Base-by-base conservation (phyloP, 139 green algal species). In the Pseudopediastrum boryanum region DNA sequence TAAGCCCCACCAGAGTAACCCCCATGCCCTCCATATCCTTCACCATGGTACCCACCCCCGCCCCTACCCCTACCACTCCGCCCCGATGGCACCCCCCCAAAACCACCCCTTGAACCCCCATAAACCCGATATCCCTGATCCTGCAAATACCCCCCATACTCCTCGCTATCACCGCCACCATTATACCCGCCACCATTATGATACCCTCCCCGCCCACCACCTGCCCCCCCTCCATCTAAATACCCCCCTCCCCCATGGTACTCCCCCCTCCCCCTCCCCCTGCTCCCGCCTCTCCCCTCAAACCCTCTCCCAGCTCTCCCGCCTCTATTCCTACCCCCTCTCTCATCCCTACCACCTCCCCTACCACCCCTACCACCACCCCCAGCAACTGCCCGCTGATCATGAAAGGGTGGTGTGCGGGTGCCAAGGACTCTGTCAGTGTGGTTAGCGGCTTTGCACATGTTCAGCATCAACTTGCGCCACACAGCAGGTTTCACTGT, bases 371-470 rank as follows among this genome's bases (percentile, higher is more conserved):
- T 31, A 27, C 46, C 46, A 4, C 46, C 35, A 8, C 31, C 9
- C 5, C 61, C 35, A 38, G 10, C 27, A 31, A 9, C 13, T 43
- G 39, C 25, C 65, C 3, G 41, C 23, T 29, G 31, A 25, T 12
- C 43, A 4, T 2, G n/a, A 25, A 9, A 31, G 52, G 65, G 7
- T 36, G 41, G 33, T 46, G 54, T 59, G 9, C 33, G 25, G 1
- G 80, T 46, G n/a, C 79, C 79, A 35, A 84, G 71, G 33, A 84
- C 63, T 52, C 41, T 59, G n/a, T 84, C 79, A 51, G 79, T 64
- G 10, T 67, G 77, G 29, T 9, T 67, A 23, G 62, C n/a, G 4
- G 71, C 38, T 9, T 59, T 64, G 1, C 51, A 31, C 25, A 71
- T 48, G 5, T 25, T 64, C 7, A 71, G 71, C 54, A 42, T 63